Evolutionary conservation across 1,284 basidiomycete genomes (phyloP), one percentile per base, ranked within the genome.

Genomic region (Boletus semigastroideus): DNA sequence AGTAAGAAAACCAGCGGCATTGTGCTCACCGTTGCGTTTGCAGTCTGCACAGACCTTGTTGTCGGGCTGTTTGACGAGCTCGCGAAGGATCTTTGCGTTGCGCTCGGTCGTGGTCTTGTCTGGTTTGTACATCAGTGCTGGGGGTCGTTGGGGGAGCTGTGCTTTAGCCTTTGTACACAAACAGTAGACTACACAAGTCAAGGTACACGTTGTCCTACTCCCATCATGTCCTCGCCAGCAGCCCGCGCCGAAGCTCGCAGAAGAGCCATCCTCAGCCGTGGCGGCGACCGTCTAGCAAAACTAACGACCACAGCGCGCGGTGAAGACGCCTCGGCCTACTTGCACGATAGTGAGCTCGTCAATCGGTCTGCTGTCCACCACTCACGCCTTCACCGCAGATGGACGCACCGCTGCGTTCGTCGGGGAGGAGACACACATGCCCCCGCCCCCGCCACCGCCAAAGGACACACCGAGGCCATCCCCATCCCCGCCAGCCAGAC

Each of bases 11-110:
- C 22, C 44, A 44, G 56, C 19, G 27, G 45, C n/a, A 19, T 39
- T 41, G 42, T 51, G 64, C 82, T 47, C 58, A 90, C 93, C 94
- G 71, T 96, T 94, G 59, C 87, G 84, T 68, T 95, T 94, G 76
- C 94, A 97, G 67, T 97, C 94, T 1, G 91, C 91, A 63, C 95
- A 98, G 19, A 88, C 72, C 74, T 96, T 98, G 76, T 98, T 99
- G 59, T 96, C 94, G 20, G 92, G 88, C 45, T 77, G 78, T 70
- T 91, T 94, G 49, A 97, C 82, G 31, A 96, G 80, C 61, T 94
- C 93, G 46, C 92, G 78, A 16, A 97, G 80, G 14, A 82, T 86
- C 52, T 82, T 80, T 33, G 92, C 77, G 66, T 92, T 82, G 54
- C 82, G 75, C 54, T 94, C 92, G 4, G 89, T 90, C 0, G 86